Base-by-base conservation (phyloP, 768 basidiomycete genomes). In the Pisolithus tinctorius region DNA sequence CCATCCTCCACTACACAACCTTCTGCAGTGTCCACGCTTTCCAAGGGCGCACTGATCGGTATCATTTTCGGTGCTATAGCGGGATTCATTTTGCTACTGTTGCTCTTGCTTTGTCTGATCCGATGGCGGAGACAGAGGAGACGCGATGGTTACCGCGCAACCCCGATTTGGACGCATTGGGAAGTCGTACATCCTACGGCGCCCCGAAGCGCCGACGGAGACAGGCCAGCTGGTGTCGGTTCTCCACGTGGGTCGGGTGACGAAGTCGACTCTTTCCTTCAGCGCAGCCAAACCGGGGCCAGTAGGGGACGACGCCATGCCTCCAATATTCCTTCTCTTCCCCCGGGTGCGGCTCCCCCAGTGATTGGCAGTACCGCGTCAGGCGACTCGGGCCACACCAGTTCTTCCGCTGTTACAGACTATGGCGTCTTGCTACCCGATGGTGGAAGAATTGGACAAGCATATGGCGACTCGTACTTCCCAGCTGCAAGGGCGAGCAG, bases 221-320 rank as follows among this genome's bases (percentile, higher is more conserved):
- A 68, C 20, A 69, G 70, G 29, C 60, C 71, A 3, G 71, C 73
- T 10, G 84, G 82, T n/a, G 81, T 86, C 64, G 83, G 84, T 31
- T 81, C 81, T 25, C 83, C 86, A 1, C 74, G 84, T 9, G 75
- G 76, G 29, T 86, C 83, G 46, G 86, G 86, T 6, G 84, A 85
- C 60, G 86, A 86, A 62, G 71, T 67, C 3, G 84, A 86, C 59
- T 73, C 86, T 0, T 84, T 87, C 72, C 70, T 85, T 4, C 75
- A 71, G 48, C 69, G 64, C 1, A 71, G 70, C 52, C 55, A 56
- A 16, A 53, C 55, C 8, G 65, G 55, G 3, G 51, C 56, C 0
- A 53, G 56, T 39, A 62, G 55, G 42, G 53, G 60, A 2, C 55
- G 55, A 17, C 55, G 47, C 37, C 43, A 20, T 8, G 43, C 51